Conservation (phyloP, 768 basidiomycete species). For the Botryobasidium botryosum region DNA sequence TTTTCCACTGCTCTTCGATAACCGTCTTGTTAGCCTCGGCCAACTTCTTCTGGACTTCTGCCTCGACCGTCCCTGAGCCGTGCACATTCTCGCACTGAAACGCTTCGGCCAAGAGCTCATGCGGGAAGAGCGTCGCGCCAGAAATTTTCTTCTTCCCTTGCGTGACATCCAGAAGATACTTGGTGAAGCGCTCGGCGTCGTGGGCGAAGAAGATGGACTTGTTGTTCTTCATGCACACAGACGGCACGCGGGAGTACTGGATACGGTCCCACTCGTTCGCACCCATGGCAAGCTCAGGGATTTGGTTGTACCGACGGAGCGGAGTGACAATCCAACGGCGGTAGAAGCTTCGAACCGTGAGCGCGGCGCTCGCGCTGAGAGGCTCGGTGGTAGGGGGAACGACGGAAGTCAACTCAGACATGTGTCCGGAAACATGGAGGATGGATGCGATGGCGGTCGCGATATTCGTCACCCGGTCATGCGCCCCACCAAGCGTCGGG, state of each 20-base stretch:
- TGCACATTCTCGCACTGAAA: constrained; percentile 12
- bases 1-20: constrained; percentile 49
- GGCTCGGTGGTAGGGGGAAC: constrained; percentile 10
- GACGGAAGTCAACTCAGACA: constrained; percentile 7
- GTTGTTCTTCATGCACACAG: constrained; percentile 45
- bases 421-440: constrained; percentile 25
- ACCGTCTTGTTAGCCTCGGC: constrained; percentile 26
- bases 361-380: constrained; percentile 17
- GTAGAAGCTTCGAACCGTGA: constrained; percentile 37
- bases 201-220: constrained; percentile 36
- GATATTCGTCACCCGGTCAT: constrained; percentile 49
- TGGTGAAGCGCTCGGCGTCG: constrained; percentile 37
- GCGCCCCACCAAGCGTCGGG: constrained; percentile 37
- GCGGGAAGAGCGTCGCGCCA: constrained; percentile 51
- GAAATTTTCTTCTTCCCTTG: constrained; percentile 37
- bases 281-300: constrained; percentile 49
- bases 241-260: constrained; percentile 39
- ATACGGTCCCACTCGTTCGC: constrained; percentile 32
- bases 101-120: constrained; percentile 35
- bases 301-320: constrained; percentile 28
- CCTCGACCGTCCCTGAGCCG: too few species aligned
- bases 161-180: constrained; percentile 40
- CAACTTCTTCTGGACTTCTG: constrained; percentile 18
- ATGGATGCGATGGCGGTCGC: constrained; percentile 42
- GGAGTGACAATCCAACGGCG: constrained; percentile 43